phyloP scores from a whole-genome alignment of 768 basidiomycete species.

The Tulasnella calospora region DNA sequence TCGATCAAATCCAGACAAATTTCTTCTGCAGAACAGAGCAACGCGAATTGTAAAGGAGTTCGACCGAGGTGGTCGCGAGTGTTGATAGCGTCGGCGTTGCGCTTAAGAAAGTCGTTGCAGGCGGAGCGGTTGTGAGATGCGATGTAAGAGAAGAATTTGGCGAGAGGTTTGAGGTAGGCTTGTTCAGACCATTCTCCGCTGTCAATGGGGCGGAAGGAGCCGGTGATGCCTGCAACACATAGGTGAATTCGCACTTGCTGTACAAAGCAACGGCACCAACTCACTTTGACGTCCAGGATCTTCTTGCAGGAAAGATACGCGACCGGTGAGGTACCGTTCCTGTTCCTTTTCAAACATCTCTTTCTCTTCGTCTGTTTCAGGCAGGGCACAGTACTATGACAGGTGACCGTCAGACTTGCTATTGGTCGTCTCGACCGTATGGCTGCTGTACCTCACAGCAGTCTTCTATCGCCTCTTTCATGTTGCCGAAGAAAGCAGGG shows the following conservation, averaged over 20 bases:
- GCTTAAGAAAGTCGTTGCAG: constrained; percentile 42
- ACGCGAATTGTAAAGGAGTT: constrained; percentile 53
- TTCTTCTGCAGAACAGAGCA: constrained; percentile 45
- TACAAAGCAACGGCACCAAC: too few species aligned
- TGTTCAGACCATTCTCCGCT: constrained; percentile 61
- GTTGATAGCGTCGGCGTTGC: constrained; percentile 38
- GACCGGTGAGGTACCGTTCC: constrained; percentile 50
- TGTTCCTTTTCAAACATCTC: constrained; percentile 51
- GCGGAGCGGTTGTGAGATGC: constrained; percentile 42
- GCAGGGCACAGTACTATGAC: constrained; percentile 49
- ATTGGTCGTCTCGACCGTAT: neutral
- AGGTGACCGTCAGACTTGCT: neutral
- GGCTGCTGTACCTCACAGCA: constrained; percentile 53
- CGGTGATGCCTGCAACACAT: constrained; percentile 40
- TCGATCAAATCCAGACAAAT: constrained; percentile 52
- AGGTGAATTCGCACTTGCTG: too few species aligned
- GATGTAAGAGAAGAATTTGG: constrained; percentile 54
- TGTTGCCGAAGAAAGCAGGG: constrained; percentile 57
- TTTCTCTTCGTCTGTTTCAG: constrained; percentile 53
- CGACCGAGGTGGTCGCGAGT: constrained; percentile 60
- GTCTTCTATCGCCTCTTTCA: constrained; percentile 55
- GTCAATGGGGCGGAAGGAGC: constrained; percentile 63
- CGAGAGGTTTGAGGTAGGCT: constrained; percentile 52
- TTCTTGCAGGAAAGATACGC: constrained; percentile 56
- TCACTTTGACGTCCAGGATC: constrained; percentile 56